Evolutionary conservation across 2,329 filamentous ascomycete genomes (phyloP).

Genomic region (Penicillium sp.): DNA sequence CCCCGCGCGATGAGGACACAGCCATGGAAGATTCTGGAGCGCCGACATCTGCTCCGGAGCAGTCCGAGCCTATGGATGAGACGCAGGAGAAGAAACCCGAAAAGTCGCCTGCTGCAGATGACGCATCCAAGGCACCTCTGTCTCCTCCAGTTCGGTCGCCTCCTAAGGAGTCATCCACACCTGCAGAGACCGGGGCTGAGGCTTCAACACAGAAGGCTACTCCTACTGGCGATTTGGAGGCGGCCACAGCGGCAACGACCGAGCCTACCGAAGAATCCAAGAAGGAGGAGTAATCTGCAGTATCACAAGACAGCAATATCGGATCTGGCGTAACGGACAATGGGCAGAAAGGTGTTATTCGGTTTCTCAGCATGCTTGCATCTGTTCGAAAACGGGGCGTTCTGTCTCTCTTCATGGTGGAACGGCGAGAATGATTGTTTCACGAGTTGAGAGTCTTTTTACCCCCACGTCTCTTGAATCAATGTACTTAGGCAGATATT

Average conservation of each 20-base stretch:
- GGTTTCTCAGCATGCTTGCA: constrained; percentile 23
- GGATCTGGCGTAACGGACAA: constrained; percentile 37
- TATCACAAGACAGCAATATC: constrained; percentile 24
- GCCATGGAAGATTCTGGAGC: constrained; percentile 40
- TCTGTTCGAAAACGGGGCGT: constrained; percentile 12
- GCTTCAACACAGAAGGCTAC: constrained; percentile 4
- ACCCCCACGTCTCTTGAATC: background rate
- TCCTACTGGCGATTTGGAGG: constrained; percentile 13
- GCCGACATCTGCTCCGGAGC: constrained; percentile 18
- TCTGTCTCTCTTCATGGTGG: constrained; percentile 9
- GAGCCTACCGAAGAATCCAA: constrained; percentile 25
- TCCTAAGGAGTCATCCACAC: constrained; percentile 19
- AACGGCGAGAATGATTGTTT: constrained; percentile 6
- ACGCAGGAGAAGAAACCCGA: constrained; percentile 28
- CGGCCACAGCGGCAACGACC: constrained; percentile 12
- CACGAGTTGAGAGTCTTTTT: constrained; percentile 2
- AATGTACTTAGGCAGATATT: background rate
- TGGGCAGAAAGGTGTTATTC: constrained; percentile 39
- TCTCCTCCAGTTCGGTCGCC: constrained; percentile 20
- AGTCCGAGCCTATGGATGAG: constrained; percentile 18
- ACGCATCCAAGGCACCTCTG: constrained; percentile 16
- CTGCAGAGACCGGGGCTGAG: constrained; percentile 11
- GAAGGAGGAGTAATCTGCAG: constrained; percentile 31
- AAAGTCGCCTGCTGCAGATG: constrained; percentile 18
- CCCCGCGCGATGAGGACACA: constrained; percentile 36